phyloP scores from a whole-genome alignment of 164 flowering plant genomes.

The Tetrastigma voinierianum region DNA sequence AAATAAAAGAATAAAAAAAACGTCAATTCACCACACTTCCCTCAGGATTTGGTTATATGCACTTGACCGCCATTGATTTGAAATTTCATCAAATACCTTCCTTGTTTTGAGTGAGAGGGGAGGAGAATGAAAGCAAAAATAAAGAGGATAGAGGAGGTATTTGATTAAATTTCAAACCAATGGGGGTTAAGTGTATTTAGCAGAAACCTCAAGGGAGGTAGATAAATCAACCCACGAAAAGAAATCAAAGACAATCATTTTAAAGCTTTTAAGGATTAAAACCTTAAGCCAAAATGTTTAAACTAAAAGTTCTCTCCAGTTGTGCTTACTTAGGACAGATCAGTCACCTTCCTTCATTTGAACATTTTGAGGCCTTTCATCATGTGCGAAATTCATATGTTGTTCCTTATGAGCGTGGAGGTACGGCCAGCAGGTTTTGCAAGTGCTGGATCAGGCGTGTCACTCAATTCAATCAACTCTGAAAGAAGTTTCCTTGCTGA shows the following conservation, averaged over 20 bases:
- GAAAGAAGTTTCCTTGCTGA: constrained; percentile 69
- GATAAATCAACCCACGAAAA: neutral
- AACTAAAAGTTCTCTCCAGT: constrained; percentile 4
- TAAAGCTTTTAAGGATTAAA: neutral
- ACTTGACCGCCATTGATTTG: too few relatives aligned
- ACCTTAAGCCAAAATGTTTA: neutral
- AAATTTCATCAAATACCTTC: too few relatives aligned
- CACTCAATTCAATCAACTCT: constrained; percentile 66
- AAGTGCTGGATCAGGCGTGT: constrained; percentile 50
- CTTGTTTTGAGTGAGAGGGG: too few relatives aligned
- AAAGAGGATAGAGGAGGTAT: too few relatives aligned
- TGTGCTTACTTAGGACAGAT: constrained; percentile 68
- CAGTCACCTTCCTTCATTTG: constrained; percentile 87
- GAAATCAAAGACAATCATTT: neutral
- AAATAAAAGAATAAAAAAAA: too few relatives aligned
- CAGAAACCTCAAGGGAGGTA: too few relatives aligned
- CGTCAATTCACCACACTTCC: too few relatives aligned
- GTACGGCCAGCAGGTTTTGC: constrained; percentile 40
- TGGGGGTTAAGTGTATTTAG: too few relatives aligned
- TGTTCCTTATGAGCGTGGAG: constrained; percentile 24
- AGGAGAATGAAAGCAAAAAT: too few relatives aligned
- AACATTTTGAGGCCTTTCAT: constrained; percentile 25
- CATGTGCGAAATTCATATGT: constrained; percentile 6
- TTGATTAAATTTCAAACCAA: too few relatives aligned
- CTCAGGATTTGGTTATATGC: too few relatives aligned